Evolutionary conservation across 2,329 filamentous ascomycete genomes (phyloP).

Genomic region (Aspergillus piperis): DNA sequence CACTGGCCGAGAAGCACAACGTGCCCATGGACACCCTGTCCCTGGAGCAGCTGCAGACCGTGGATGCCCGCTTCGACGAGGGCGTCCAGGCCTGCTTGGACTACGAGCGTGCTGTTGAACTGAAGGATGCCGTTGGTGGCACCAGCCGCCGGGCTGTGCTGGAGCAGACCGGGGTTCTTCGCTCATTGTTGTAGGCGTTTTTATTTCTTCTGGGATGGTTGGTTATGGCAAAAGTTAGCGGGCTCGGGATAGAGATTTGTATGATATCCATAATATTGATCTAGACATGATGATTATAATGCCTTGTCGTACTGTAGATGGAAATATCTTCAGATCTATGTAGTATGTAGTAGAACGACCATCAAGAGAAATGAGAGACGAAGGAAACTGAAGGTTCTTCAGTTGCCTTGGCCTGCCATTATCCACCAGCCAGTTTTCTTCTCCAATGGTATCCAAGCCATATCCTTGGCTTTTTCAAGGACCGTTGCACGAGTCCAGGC

Average conservation of each 20-base stretch:
- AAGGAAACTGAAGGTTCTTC: too few relatives aligned
- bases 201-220: background rate
- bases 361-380: too few relatives aligned
- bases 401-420: too few relatives aligned
- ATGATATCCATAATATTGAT: background rate
- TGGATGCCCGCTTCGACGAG: slow-evolving; percentile 69
- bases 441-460: too few relatives aligned
- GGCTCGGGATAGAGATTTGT: background rate
- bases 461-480: too few relatives aligned
- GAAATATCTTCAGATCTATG: background rate
- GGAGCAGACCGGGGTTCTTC: slow-evolving; percentile 67
- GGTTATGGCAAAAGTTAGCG: slow-evolving; percentile 1
- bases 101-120: slow-evolving; percentile 81
- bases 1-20: slow-evolving; percentile 66
- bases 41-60: slow-evolving; percentile 64
- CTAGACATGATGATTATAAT: background rate
- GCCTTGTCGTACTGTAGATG: too few relatives aligned
- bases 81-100: slow-evolving; percentile 73
- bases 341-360: too few relatives aligned
- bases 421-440: too few relatives aligned
- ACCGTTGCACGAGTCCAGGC: too few relatives aligned
- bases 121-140: slow-evolving; percentile 73
- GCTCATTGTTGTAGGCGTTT: slow-evolving; percentile 50
- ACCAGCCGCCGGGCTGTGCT: slow-evolving; percentile 71
- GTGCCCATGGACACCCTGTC: slow-evolving; percentile 71